phyloP scores from a whole-genome alignment of 805 yeast genomes.

The Priceomyces medius region DNA sequence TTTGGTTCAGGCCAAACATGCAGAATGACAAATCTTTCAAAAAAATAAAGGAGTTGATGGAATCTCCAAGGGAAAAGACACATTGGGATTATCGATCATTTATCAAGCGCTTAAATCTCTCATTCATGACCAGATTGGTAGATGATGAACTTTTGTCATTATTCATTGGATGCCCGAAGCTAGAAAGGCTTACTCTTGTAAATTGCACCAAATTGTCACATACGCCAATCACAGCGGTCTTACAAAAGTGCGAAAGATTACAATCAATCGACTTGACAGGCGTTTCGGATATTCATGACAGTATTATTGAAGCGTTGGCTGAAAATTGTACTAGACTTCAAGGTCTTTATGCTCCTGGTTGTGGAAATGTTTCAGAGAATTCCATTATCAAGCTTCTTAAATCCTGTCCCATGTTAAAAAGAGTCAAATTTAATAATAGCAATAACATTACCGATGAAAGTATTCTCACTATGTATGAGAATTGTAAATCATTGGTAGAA shows the following conservation, averaged over 20 bases:
- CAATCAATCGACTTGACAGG: conserved; percentile 90
- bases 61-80: conserved; percentile 45
- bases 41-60: conserved; percentile 57
- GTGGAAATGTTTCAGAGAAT: conserved; percentile 64
- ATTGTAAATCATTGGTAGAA: conserved; percentile 81
- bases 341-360: conserved; percentile 87
- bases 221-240: conserved; percentile 57
- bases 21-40: conserved; percentile 48
- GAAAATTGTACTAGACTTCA: conserved; percentile 72
- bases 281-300: conserved; percentile 62
- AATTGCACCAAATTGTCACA: conserved; percentile 69
- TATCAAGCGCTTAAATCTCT: conserved; percentile 77
- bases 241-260: conserved; percentile 63
- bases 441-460: conserved; percentile 62
- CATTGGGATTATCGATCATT: conserved; percentile 66
- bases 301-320: conserved; percentile 66
- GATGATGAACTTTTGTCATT: conserved; percentile 60
- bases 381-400: conserved; percentile 60
- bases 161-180: conserved; percentile 66
- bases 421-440: conserved; percentile 80
- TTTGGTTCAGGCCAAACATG: conserved; percentile 87
- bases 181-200: conserved; percentile 84
- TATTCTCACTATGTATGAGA: conserved; percentile 57
- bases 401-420: conserved; percentile 70
- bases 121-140: conserved; percentile 67